phyloP scores from a whole-genome alignment of 2,329 filamentous ascomycete genomes.

The Penicillium verrucosum region DNA sequence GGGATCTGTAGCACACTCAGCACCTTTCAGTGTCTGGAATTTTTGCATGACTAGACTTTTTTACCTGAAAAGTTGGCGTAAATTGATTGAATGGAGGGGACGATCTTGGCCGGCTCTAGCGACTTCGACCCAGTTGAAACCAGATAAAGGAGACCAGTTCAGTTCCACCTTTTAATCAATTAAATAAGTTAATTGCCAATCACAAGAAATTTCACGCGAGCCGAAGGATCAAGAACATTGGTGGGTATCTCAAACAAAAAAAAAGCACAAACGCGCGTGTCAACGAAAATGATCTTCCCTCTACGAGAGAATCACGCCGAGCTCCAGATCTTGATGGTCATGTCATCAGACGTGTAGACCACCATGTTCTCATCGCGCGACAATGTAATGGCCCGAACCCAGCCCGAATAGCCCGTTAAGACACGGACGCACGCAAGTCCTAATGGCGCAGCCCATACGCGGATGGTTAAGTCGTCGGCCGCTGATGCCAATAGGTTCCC shows the following conservation, averaged over 20 bases:
- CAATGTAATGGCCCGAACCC: slow-evolving; percentile 6
- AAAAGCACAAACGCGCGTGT: background rate
- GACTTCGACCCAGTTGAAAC: background rate
- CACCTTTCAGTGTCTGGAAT: background rate
- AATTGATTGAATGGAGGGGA: background rate
- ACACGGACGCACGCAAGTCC: background rate
- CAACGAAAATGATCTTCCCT: background rate
- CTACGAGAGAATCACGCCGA: background rate
- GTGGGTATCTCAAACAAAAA: slow-evolving; percentile 8
- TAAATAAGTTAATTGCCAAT: background rate
- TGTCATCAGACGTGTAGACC: slow-evolving; percentile 9
- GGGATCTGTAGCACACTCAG: background rate
- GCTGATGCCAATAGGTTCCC: slow-evolving; percentile 4
- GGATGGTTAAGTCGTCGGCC: slow-evolving; percentile 9
- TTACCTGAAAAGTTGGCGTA: background rate
- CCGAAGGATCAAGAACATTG: slow-evolving; percentile 3
- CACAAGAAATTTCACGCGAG: background rate
- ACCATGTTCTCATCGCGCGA: background rate
- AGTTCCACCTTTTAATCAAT: background rate
- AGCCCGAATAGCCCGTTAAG: slow-evolving; percentile 6
- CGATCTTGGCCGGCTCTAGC: background rate
- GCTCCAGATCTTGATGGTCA: slow-evolving; percentile 12
- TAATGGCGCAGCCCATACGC: background rate
- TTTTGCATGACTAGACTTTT: background rate
- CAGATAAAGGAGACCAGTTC: background rate